Conservation (phyloP, 129 eudicot species). For the Artemisia argyi region DNA sequence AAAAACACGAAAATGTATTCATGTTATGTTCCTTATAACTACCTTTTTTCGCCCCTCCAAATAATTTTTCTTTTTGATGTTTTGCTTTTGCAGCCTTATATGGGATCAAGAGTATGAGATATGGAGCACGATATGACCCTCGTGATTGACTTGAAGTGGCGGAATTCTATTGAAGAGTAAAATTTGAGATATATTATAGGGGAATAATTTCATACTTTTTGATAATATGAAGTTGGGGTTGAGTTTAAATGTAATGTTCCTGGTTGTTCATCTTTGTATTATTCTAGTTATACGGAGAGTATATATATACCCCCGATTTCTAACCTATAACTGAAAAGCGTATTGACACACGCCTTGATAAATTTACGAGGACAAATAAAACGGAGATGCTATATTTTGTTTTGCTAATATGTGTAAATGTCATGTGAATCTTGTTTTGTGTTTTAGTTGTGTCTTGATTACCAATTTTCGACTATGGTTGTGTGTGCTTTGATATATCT, state of each 20-base stretch:
- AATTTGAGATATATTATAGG: constrained; percentile 16
- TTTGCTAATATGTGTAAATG: neutral
- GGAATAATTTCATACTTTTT: constrained; percentile 23
- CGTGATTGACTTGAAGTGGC: neutral
- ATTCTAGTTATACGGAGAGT: constrained; percentile 16
- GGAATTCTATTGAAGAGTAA: constrained; percentile 10
- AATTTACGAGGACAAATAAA: constrained; percentile 17
- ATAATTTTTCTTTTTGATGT: neutral
- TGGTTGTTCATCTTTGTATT: constrained; percentile 21
- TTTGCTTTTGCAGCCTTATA: constrained; percentile 37
- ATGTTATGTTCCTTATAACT: too few species aligned
- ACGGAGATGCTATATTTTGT: constrained; percentile 20
- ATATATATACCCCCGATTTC: constrained; percentile 9
- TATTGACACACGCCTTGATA: constrained; percentile 22
- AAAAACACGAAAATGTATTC: too few species aligned
- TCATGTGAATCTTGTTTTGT: neutral
- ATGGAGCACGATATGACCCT: constrained; percentile 12
- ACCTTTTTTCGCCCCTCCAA: neutral
- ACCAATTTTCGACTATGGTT: neutral
- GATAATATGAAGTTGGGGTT: neutral
- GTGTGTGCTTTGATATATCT: neutral
- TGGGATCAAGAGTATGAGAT: constrained; percentile 32
- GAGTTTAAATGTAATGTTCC: constrained; percentile 16
- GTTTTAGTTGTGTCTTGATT: constrained; percentile 7
- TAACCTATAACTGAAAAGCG: constrained; percentile 25